Conservation (phyloP, 2,329 filamentous ascomycete genomes). For the Neofusicoccum sp. region DNA sequence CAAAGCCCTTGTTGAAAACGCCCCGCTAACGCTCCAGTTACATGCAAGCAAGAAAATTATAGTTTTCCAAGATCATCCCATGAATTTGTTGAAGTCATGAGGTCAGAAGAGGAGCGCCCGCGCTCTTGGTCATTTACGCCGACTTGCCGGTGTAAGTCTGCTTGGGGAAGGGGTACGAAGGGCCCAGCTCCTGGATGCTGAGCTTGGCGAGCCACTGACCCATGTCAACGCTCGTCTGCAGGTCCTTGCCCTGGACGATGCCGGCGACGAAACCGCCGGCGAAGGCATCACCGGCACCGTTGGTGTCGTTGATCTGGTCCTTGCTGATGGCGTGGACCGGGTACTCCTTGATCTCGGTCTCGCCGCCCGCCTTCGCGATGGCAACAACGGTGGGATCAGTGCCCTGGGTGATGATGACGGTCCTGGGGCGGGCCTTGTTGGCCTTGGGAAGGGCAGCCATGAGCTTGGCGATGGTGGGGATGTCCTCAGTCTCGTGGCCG, state of each 20-base stretch:
- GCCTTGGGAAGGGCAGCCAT: conserved; percentile 89
- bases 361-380: conserved; percentile 63
- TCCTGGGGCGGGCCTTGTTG: conserved; percentile 78
- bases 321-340: conserved; percentile 75
- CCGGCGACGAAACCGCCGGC: conserved; percentile 91
- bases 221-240: conserved; percentile 80
- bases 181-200: conserved; percentile 92
- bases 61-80: not conserved
- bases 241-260: conserved; percentile 76
- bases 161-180: conserved; percentile 45
- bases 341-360: conserved; percentile 68
- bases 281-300: conserved; percentile 94
- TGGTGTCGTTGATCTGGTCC: conserved; percentile 88
- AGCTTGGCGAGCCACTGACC: conserved; percentile 95
- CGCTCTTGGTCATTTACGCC: conserved; percentile 26
- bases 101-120: conserved; percentile 41
- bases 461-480: conserved; percentile 79
- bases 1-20: not conserved
- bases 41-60: not conserved
- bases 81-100: conserved; percentile 9
- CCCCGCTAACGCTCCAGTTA: conserved; percentile 6
- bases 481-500: conserved; percentile 68
- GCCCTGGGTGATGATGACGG: conserved; percentile 92
- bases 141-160: conserved; percentile 35
- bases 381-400: conserved; percentile 87